A percentile compares a stretch with the other conserved stretches of the same genome.
phyloP scores from a whole-genome alignment of 2,329 filamentous ascomycete genomes.

The Diaporthe capsici region DNA sequence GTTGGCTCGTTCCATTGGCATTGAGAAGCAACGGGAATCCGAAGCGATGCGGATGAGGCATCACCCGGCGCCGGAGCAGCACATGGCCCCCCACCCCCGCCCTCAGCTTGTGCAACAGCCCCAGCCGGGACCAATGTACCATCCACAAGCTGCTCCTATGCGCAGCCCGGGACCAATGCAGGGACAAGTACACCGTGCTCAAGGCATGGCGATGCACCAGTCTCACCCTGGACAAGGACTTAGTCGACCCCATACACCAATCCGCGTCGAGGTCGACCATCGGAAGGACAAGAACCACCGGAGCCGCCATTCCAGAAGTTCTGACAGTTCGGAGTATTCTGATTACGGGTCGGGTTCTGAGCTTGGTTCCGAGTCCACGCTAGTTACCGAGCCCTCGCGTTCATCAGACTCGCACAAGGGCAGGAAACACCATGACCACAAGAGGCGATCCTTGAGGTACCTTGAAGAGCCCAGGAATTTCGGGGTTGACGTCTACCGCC shows the following conservation, averaged over 20 bases:
- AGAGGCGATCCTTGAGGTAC: constrained; percentile 1
- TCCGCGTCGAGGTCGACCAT: constrained; percentile 22
- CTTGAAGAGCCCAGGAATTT: constrained; percentile 28
- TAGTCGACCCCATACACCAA: constrained; percentile 22
- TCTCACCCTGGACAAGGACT: background rate
- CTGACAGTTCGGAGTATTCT: constrained; percentile 30
- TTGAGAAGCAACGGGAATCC: constrained; percentile 27
- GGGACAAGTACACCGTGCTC: background rate
- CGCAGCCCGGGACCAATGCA: constrained; percentile 18
- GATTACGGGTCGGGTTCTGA: constrained; percentile 26
- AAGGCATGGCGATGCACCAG: constrained; percentile 22
- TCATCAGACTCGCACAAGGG: constrained; percentile 22
- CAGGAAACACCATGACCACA: background rate
- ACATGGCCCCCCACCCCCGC: constrained; percentile 13
- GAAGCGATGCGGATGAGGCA: constrained; percentile 11
- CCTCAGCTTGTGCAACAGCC: constrained; percentile 13
- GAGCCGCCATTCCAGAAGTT: constrained; percentile 27
- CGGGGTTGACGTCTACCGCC: constrained; percentile 1
- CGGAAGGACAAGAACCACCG: constrained; percentile 19
- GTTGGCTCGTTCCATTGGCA: constrained; percentile 30
- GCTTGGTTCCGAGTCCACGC: background rate
- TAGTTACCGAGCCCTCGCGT: constrained; percentile 22
- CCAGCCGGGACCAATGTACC: constrained; percentile 12
- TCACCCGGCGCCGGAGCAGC: background rate
- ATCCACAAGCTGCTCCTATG: constrained; percentile 7